Evolutionary conservation across 768 basidiomycete species (phyloP).

Genomic region (Tulasnella sp.): DNA sequence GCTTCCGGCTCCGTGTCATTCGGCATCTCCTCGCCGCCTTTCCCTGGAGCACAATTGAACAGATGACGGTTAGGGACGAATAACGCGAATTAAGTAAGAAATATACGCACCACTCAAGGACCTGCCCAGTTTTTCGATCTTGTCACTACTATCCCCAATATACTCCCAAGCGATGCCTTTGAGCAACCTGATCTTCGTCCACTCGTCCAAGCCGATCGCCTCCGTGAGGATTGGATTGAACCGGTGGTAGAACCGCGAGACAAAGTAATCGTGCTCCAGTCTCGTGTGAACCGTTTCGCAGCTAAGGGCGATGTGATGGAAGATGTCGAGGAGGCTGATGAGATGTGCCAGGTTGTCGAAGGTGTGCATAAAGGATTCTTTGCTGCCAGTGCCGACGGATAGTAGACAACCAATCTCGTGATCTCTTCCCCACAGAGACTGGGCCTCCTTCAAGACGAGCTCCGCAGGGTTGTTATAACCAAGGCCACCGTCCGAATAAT

Average conservation of each 20-base stretch:
- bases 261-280: background rate
- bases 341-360: background rate
- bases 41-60: background rate
- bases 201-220: background rate
- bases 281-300: background rate
- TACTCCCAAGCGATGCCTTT: background rate
- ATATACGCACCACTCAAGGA: background rate
- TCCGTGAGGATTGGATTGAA: background rate
- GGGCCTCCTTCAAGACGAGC: background rate
- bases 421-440: background rate
- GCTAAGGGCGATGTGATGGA: background rate
- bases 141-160: background rate
- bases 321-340: background rate
- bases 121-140: background rate
- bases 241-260: background rate
- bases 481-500: constrained; percentile 22
- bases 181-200: background rate
- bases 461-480: constrained; percentile 22
- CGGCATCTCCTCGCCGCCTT: background rate
- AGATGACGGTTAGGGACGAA: background rate
- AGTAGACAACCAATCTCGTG: background rate
- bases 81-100: background rate
- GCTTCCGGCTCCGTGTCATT: background rate
- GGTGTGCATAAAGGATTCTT: background rate
- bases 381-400: background rate